A percentile compares a stretch with the other conserved stretches of the same genome.
Evolutionary conservation across 1,284 basidiomycete species (phyloP).

Genomic region (Polyporus tsugae): DNA sequence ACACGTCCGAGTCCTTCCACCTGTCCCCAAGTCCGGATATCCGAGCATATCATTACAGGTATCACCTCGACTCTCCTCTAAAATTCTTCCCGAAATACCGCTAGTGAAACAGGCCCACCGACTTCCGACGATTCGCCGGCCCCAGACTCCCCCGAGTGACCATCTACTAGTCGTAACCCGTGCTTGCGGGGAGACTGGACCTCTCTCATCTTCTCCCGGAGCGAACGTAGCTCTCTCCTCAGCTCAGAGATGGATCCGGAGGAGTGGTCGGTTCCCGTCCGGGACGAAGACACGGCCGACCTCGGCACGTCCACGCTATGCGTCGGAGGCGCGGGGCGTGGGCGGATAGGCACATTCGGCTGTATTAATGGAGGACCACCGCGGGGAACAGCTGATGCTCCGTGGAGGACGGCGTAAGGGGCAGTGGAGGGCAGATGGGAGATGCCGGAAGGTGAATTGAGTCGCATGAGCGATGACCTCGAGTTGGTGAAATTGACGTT

Average conservation of each 20-base stretch:
- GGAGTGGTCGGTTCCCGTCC: not conserved
- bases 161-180: not conserved
- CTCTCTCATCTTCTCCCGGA: not conserved
- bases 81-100: not conserved
- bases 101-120: not conserved
- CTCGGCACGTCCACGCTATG: constrained; percentile 6
- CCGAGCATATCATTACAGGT: too few species aligned
- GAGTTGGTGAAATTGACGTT: not conserved
- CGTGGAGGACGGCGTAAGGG: not conserved
- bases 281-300: constrained; percentile 1
- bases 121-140: not conserved
- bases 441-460: not conserved
- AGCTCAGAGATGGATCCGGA: constrained; percentile 1
- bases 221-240: not conserved
- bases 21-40: not conserved
- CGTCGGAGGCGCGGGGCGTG: not conserved
- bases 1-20: too few species aligned
- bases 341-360: not conserved
- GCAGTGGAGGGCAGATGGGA: not conserved
- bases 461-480: not conserved
- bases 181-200: constrained; percentile 4
- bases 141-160: not conserved
- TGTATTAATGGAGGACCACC: not conserved
- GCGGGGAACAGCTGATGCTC: not conserved
- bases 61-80: not conserved